These are phyloP conservation scores for Lactarius pseudohatsudake DNA, from an alignment of 768 basidiomycete genomes.

Conservation along the genomic window DNA sequence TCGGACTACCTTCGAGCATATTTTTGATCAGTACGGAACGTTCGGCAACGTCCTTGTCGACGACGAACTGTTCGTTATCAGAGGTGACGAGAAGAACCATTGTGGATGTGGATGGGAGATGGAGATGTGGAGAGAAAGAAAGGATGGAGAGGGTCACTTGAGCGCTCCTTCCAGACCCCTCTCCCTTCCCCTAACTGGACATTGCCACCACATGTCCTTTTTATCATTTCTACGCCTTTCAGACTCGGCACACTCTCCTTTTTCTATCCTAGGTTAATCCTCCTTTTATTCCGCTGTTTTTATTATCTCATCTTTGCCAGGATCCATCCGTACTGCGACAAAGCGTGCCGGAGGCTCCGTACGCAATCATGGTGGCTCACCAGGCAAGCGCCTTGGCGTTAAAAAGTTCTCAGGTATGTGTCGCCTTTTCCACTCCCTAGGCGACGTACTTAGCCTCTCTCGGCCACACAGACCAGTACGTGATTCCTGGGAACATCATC, in stretches of 20 bases:
- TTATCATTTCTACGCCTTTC: slow-evolving; percentile 44
- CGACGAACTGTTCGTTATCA: slow-evolving; percentile 91
- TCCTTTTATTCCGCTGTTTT: slow-evolving; percentile 8
- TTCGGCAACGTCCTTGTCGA: slow-evolving; percentile 93
- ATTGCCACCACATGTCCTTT: slow-evolving; percentile 45
- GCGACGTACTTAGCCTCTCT: not conserved
- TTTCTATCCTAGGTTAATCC: slow-evolving; percentile 43
- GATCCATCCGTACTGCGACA: slow-evolving; percentile 86
- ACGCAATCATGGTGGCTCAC: slow-evolving; percentile 88
- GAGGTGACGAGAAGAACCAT: slow-evolving; percentile 92
- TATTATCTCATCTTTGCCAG: slow-evolving; percentile 36
- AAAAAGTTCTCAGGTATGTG: slow-evolving; percentile 94
- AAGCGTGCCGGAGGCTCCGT: slow-evolving; percentile 96
- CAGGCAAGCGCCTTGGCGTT: slow-evolving; percentile 90
- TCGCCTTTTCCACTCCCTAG: slow-evolving; percentile 11
- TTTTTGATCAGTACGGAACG: slow-evolving; percentile 97
- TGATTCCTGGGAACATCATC: slow-evolving; percentile 94
- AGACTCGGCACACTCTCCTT: slow-evolving; percentile 45
- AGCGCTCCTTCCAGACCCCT: not conserved
- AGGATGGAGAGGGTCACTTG: not conserved
- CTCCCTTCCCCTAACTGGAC: not conserved
- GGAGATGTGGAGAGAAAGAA: not conserved
- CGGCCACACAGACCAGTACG: slow-evolving; percentile 69
- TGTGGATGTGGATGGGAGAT: slow-evolving; percentile 34
- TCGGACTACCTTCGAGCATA: slow-evolving; percentile 88